Percentiles rank a stretch among this genome's conserved stretches.
phyloP scores from a whole-genome alignment of 2,329 filamentous ascomycete genomes.

The Cyphellophora europaea region DNA sequence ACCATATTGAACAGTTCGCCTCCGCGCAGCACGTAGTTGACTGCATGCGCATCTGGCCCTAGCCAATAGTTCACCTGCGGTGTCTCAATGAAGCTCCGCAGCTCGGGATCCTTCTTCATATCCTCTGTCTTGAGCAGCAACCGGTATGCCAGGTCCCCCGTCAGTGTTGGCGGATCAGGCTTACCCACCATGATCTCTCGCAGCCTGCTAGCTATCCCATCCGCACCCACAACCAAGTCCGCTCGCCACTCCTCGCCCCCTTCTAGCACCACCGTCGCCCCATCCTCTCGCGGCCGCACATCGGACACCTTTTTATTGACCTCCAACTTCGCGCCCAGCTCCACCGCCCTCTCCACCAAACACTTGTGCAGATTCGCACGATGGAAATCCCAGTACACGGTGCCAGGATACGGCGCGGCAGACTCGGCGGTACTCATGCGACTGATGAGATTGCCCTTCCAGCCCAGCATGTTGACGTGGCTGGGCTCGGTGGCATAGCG shows the following conservation, averaged over 20 bases:
- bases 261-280: not conserved
- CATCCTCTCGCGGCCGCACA: not conserved
- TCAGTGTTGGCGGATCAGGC: slow-evolving; percentile 37
- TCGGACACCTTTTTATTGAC: slow-evolving; percentile 18
- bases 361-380: slow-evolving; percentile 39
- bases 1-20: slow-evolving; percentile 40
- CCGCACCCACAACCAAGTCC: slow-evolving; percentile 39
- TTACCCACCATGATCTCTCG: slow-evolving; percentile 36
- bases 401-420: slow-evolving; percentile 35
- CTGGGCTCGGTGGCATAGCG: slow-evolving; percentile 23
- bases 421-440: slow-evolving; percentile 44
- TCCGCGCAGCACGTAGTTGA: slow-evolving; percentile 37
- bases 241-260: slow-evolving; percentile 18
- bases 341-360: slow-evolving; percentile 29
- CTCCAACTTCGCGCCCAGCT: slow-evolving; percentile 29
- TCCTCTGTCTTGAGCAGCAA: slow-evolving; percentile 42
- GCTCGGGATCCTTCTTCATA: slow-evolving; percentile 33
- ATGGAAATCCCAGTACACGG: slow-evolving; percentile 40
- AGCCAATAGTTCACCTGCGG: slow-evolving; percentile 47
- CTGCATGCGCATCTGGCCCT: slow-evolving; percentile 44
- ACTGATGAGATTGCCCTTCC: slow-evolving; percentile 28
- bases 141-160: slow-evolving; percentile 49
- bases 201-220: slow-evolving; percentile 37
- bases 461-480: slow-evolving; percentile 25
- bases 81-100: slow-evolving; percentile 34